Evolutionary conservation across 208 protist species (phyloP).

Genomic region (Trypanosoma brucei): DNA sequence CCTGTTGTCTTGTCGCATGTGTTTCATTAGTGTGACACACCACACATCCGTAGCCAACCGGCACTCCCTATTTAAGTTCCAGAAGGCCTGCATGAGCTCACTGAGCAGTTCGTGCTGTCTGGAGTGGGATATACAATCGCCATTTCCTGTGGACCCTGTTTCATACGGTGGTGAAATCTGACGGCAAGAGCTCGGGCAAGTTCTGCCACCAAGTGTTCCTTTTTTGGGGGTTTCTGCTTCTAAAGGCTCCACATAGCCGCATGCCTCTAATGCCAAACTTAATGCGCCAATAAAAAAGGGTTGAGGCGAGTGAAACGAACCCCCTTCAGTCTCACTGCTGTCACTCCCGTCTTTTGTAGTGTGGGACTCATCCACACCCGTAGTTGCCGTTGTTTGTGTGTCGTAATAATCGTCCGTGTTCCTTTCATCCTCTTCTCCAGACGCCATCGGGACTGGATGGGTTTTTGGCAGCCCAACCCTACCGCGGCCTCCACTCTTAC

Average conservation of each 20-base stretch:
- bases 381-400: background rate
- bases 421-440: background rate
- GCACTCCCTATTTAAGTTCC: constrained; percentile 26
- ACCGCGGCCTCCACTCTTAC: background rate
- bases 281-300: constrained; percentile 28
- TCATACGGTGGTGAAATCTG: background rate
- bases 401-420: constrained; percentile 1
- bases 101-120: constrained; percentile 10
- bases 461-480: background rate
- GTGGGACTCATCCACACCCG: background rate
- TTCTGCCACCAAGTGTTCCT: too few species aligned
- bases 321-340: background rate
- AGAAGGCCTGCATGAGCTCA: constrained; percentile 36
- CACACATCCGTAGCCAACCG: constrained; percentile 33
- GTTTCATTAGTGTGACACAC: constrained; percentile 22
- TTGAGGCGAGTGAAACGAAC: background rate
- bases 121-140: background rate
- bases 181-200: background rate
- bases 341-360: background rate
- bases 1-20: constrained; percentile 25
- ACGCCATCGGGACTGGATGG: background rate
- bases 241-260: background rate
- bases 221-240: too few species aligned
- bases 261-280: constrained; percentile 16
- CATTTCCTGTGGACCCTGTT: background rate